Evolutionary conservation across 495 filamentous ascomycete species (phyloP).

Genomic region (Aspergillus steynii): DNA sequence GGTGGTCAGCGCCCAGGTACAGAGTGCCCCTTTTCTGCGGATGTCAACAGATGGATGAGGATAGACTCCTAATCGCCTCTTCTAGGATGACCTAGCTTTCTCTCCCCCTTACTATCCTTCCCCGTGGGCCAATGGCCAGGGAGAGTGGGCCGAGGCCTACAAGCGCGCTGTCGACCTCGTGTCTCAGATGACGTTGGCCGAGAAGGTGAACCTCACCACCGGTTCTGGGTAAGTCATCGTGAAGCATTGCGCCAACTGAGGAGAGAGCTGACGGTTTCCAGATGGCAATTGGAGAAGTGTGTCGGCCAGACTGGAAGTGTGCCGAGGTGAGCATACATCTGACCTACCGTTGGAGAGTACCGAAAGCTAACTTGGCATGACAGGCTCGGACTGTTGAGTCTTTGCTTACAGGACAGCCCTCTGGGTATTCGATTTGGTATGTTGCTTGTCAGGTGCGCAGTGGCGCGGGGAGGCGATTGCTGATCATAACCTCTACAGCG

Average conservation of each 20-base stretch:
- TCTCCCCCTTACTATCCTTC: slow-evolving; percentile 77
- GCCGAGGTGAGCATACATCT: slow-evolving; percentile 29
- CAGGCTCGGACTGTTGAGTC: slow-evolving; percentile 73
- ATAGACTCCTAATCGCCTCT: not conserved
- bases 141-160: slow-evolving; percentile 79
- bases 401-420: slow-evolving; percentile 91
- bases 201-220: slow-evolving; percentile 93
- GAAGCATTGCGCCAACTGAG: not conserved
- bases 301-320: slow-evolving; percentile 67
- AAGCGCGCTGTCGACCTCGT: slow-evolving; percentile 76
- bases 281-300: slow-evolving; percentile 75
- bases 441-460: not conserved
- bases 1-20: slow-evolving; percentile 39
- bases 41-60: not conserved
- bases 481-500: slow-evolving; percentile 32
- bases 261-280: slow-evolving; percentile 25
- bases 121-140: slow-evolving; percentile 72
- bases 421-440: slow-evolving; percentile 74
- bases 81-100: slow-evolving; percentile 35
- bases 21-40: not conserved
- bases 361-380: slow-evolving; percentile 17
- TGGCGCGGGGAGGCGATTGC: not conserved
- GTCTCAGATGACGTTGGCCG: slow-evolving; percentile 75
- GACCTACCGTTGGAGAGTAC: slow-evolving; percentile 30
- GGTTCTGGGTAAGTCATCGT: slow-evolving; percentile 62